Evolutionary conservation across 352 stramenopile species (phyloP), one percentile per base, ranked within the genome.

Genomic region (Blastocystis sp.): DNA sequence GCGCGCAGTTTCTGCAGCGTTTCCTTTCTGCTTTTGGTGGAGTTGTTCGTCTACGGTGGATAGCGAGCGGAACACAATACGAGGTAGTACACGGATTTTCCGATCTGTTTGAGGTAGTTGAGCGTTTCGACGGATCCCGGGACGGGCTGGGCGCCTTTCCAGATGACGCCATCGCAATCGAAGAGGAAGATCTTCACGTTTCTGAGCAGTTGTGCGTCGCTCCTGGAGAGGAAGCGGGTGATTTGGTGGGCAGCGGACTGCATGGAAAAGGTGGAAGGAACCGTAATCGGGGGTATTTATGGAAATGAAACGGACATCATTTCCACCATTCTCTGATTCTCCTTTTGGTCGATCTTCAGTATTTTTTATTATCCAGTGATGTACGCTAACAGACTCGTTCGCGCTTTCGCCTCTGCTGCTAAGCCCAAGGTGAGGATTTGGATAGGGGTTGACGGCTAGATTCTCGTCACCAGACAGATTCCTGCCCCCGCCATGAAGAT

Each of bases 391-490:
- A 85, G 50, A 31, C 66, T 85, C 74, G 74, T 85, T 69, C 74
- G 74, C 51, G 74, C 74, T 69, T 85, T 85, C 33, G 74, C 74
- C 55, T 85, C 74, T n/a, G 74, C 74, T 69, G 74, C 74, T 9
- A 85, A 85, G 74, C 74, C 74, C 35, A 85, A 85, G 74, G 74
- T 85, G 41, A 66, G 50, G 24, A 24, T 55, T 67, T 29, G 24
- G n/a, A 29, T 29, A 45, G 0, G 26, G 55, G 19, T 67, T 51
- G 66, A 59, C 13, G 45, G n/a, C 51, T 85, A 89, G 79, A 89
- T 89, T 89, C 61, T 89, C 21, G 79, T 89, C 37, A 89, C 79
- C 35, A 62, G 79, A 80, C 63, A 89, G 79, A 89, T 89, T 79
- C 79, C 79, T 55, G 63, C 63, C 37, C 63, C 63, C 1, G 79